phyloP scores from a whole-genome alignment of 106 monocot genomes.

The Dioscorea dumetorum region DNA sequence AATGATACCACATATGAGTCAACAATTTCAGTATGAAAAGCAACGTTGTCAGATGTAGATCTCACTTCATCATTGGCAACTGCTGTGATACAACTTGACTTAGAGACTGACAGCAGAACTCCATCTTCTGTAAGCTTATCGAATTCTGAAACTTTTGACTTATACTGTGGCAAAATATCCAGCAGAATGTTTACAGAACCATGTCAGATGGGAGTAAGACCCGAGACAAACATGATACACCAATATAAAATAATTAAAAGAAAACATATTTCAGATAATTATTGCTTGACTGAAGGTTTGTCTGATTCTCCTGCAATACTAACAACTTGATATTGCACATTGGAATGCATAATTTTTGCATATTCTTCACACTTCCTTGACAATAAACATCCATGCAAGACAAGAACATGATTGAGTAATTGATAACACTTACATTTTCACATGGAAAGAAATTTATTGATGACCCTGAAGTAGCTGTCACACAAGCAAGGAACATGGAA shows the following conservation, averaged over 20 bases:
- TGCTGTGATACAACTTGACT: neutral
- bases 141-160: neutral
- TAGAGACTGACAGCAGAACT: neutral
- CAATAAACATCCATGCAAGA: slow-evolving; percentile 11
- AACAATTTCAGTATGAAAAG: neutral
- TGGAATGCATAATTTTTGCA: slow-evolving; percentile 11
- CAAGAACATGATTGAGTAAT: neutral
- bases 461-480: too few species aligned
- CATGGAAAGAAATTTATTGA: too few species aligned
- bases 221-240: neutral
- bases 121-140: slow-evolving; percentile 3
- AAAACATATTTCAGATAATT: neutral
- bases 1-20: neutral
- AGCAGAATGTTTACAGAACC: neutral
- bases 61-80: slow-evolving; percentile 1
- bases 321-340: neutral
- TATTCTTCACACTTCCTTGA: slow-evolving; percentile 38
- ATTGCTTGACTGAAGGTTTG: neutral
- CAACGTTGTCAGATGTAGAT: neutral
- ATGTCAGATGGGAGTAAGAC: neutral
- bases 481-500: too few species aligned
- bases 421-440: too few species aligned
- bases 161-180: slow-evolving; percentile 15
- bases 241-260: slow-evolving; percentile 6
- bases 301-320: neutral